Evolutionary conservation across 176 grass and related monocot species (phyloP).

Genomic region (Musa beccarii): DNA sequence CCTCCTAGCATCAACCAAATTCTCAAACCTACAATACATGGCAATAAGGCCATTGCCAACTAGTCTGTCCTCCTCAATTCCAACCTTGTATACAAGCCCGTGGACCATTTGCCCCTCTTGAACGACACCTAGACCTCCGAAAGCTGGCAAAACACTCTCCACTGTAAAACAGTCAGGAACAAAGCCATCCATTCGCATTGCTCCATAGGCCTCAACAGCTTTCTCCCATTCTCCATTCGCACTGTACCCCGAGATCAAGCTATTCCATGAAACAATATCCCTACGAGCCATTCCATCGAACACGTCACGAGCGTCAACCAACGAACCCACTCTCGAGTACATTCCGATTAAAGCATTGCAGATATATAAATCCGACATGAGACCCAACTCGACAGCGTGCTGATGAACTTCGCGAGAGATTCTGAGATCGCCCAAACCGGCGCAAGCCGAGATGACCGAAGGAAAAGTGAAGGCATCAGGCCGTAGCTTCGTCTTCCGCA

Average conservation of each 20-base stretch:
- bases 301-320: background rate
- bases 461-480: constrained; percentile 6
- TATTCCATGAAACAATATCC: background rate
- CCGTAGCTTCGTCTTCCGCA: background rate
- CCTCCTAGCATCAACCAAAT: constrained; percentile 3
- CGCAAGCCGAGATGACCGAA: background rate
- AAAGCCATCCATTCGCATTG: background rate
- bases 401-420: background rate
- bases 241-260: constrained; percentile 3
- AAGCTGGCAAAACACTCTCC: constrained; percentile 4
- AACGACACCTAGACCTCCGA: background rate
- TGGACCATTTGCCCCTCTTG: background rate
- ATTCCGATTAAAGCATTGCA: constrained; percentile 1
- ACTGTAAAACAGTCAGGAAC: constrained; percentile 1
- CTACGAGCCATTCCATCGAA: background rate
- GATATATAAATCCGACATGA: background rate
- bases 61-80: background rate
- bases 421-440: background rate
- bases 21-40: constrained; percentile 6
- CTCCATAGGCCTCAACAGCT: constrained; percentile 1
- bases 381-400: background rate
- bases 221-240: constrained; percentile 9
- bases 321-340: constrained; percentile 1
- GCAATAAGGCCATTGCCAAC: constrained; percentile 5
- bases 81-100: constrained; percentile 2